These are phyloP conservation scores for Solanum peruvianum DNA, from an alignment of 257 asterid genomes.

Conservation along the genomic window DNA sequence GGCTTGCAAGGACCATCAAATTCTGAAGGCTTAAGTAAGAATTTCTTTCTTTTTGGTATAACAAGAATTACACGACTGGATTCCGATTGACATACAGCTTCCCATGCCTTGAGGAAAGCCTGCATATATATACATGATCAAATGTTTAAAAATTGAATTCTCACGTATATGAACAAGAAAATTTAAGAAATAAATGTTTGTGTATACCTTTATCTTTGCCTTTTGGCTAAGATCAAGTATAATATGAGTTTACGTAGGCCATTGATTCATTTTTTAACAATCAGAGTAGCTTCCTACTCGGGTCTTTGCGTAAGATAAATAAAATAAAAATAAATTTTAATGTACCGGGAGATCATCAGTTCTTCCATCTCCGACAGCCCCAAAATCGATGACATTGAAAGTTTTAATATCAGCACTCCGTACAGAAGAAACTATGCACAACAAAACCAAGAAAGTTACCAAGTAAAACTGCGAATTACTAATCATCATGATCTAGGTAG, in stretches of 20 bases:
- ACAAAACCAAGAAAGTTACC: background rate
- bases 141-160: background rate
- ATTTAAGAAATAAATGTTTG: background rate
- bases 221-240: background rate
- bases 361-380: background rate
- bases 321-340: background rate
- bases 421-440: background rate
- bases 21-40: conserved; percentile 30
- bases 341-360: conserved; percentile 1
- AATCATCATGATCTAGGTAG: background rate
- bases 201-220: background rate
- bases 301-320: background rate
- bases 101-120: conserved; percentile 66
- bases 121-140: background rate
- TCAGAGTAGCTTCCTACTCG: background rate
- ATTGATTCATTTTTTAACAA: background rate
- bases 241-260: too few relatives aligned
- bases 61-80: conserved; percentile 14
- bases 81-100: conserved; percentile 33
- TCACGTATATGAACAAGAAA: background rate
- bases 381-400: background rate
- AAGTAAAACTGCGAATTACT: background rate
- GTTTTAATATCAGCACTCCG: background rate
- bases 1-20: conserved; percentile 57
- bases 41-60: conserved; percentile 18